Evolutionary conservation across 257 asterid species (phyloP).

Genomic region (Penstemon barbatus): DNA sequence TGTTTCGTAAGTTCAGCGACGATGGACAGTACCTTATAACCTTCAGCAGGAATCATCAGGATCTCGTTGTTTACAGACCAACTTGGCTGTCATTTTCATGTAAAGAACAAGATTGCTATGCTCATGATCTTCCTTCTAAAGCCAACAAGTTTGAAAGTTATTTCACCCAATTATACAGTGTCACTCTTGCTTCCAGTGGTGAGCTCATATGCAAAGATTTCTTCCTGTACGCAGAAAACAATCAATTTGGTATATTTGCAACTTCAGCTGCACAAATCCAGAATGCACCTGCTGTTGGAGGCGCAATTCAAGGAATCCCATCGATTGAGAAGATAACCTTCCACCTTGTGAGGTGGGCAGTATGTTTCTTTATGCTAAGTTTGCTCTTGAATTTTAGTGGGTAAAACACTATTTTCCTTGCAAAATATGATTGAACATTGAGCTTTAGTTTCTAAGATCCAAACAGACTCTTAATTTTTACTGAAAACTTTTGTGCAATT

Average conservation of each 20-base stretch:
- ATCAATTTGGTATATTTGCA: conserved; percentile 83
- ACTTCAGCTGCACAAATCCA: conserved; percentile 89
- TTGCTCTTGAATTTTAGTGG: too few relatives aligned
- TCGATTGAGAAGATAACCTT: conserved; percentile 86
- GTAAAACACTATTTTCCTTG: too few relatives aligned
- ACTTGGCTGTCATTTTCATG: conserved; percentile 90
- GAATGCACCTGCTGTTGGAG: conserved; percentile 84
- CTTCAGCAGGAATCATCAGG: conserved; percentile 92
- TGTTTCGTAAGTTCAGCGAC: conserved; percentile 94
- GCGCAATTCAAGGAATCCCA: conserved; percentile 90
- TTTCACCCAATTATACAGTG: conserved; percentile 72
- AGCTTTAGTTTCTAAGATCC: background rate
- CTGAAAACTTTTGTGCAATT: background rate
- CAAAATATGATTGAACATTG: too few relatives aligned
- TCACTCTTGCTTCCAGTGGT: conserved; percentile 74
- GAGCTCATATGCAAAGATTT: conserved; percentile 96
- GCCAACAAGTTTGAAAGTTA: conserved; percentile 88
- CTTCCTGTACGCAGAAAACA: conserved; percentile 74
- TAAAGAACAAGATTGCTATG: conserved; percentile 58
- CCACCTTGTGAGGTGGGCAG: conserved; percentile 85
- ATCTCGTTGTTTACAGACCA: conserved; percentile 87
- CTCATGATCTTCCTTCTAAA: conserved; percentile 73
- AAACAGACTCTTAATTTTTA: background rate
- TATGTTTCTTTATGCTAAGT: conserved; percentile 6
- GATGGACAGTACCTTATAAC: conserved; percentile 89